Evolutionary conservation across 768 basidiomycete genomes (phyloP).

Genomic region (Amanita polypyramis): DNA sequence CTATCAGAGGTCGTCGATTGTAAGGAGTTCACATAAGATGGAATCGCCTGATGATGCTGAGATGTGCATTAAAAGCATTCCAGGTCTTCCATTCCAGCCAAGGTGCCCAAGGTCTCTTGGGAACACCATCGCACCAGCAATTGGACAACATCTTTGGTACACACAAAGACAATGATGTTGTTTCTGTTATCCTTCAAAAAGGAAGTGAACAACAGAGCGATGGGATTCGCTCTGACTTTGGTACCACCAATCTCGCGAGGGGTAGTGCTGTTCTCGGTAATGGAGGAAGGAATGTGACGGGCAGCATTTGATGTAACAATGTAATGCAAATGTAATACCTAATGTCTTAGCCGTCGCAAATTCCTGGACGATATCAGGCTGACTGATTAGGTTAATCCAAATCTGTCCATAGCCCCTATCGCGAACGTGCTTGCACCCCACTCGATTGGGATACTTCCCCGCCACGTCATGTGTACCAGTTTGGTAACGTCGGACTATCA

Average conservation of each 20-base stretch:
- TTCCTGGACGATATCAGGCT: background rate
- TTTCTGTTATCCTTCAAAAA: constrained; percentile 46
- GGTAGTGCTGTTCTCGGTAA: constrained; percentile 28
- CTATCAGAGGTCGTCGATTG: constrained; percentile 76
- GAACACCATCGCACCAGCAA: constrained; percentile 72
- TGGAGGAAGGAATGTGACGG: constrained; percentile 20
- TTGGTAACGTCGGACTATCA: too few relatives aligned
- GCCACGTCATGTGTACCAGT: background rate
- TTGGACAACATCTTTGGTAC: constrained; percentile 66
- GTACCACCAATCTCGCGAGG: constrained; percentile 16
- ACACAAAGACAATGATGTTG: constrained; percentile 52
- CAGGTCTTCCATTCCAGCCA: constrained; percentile 59
- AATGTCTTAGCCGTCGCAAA: background rate
- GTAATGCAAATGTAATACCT: background rate
- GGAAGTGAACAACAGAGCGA: constrained; percentile 52
- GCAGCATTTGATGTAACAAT: background rate
- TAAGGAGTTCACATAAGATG: constrained; percentile 23
- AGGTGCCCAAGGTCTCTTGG: constrained; percentile 70
- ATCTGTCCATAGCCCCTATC: background rate
- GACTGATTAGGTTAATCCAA: background rate
- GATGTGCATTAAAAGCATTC: constrained; percentile 40
- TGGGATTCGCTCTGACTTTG: constrained; percentile 12
- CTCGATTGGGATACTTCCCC: background rate
- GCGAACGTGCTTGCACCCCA: background rate
- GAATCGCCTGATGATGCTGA: background rate